Conservation (phyloP, 768 basidiomycete species). For the Leccinum pellstonianum region DNA sequence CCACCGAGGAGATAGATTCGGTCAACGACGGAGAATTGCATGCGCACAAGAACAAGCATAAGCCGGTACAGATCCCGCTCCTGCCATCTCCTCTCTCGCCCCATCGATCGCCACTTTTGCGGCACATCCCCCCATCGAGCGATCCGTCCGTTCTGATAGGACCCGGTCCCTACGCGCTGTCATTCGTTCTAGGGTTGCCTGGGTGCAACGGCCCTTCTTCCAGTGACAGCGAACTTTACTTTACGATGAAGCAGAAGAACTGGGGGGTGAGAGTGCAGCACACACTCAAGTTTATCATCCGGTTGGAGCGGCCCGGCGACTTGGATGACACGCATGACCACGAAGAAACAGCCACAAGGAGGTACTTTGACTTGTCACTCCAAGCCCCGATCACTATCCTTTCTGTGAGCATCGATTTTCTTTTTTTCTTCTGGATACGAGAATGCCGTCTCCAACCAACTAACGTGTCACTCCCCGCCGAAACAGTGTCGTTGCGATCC, state of each 20-base stretch:
- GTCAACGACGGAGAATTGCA: slow-evolving; percentile 3
- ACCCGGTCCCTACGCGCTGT: slow-evolving; percentile 27
- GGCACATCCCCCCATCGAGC: slow-evolving; percentile 8
- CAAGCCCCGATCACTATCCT: slow-evolving; percentile 87
- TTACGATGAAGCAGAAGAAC: slow-evolving; percentile 67
- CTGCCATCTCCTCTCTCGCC: slow-evolving; percentile 32
- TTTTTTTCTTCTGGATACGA: background rate
- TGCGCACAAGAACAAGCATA: slow-evolving; percentile 7
- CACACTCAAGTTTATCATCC: slow-evolving; percentile 73
- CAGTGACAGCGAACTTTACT: slow-evolving; percentile 48
- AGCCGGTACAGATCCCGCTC: slow-evolving; percentile 16
- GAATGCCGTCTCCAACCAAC: background rate
- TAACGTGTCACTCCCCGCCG: background rate
- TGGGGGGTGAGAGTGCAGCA: slow-evolving; percentile 77
- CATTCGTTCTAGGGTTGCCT: slow-evolving; percentile 18
- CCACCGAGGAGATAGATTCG: slow-evolving; percentile 10
- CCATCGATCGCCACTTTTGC: slow-evolving; percentile 29
- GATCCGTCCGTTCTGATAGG: slow-evolving; percentile 27
- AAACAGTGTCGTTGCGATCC: slow-evolving; percentile 78
- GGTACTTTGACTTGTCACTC: slow-evolving; percentile 84
- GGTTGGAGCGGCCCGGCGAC: slow-evolving; percentile 74
- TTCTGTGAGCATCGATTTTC: slow-evolving; percentile 55
- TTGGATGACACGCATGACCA: slow-evolving; percentile 53
- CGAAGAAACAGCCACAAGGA: slow-evolving; percentile 67
- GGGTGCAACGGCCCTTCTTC: slow-evolving; percentile 8